Evolutionary conservation across 2,329 filamentous ascomycete species (phyloP).

Genomic region (Colletotrichum sublineola): DNA sequence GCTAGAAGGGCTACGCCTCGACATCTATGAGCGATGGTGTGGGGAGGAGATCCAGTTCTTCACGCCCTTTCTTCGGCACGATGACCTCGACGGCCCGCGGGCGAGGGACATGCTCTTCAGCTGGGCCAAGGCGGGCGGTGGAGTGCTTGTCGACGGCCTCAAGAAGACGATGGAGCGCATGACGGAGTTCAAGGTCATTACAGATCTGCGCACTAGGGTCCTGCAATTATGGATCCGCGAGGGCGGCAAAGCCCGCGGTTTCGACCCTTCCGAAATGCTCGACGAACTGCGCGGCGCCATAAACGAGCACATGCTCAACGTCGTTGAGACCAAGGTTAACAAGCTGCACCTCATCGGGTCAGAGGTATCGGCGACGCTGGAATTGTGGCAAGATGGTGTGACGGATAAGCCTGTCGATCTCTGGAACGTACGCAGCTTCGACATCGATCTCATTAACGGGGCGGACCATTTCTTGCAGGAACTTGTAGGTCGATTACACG

Average conservation of each 20-base stretch:
- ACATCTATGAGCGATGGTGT: slow-evolving; percentile 84
- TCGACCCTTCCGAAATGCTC: slow-evolving; percentile 77
- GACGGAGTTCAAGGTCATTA: slow-evolving; percentile 76
- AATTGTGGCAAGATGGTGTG: slow-evolving; percentile 68
- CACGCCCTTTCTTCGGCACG: slow-evolving; percentile 87
- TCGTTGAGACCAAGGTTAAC: slow-evolving; percentile 73
- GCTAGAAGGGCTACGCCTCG: slow-evolving; percentile 80
- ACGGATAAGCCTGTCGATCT: slow-evolving; percentile 67
- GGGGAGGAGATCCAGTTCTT: slow-evolving; percentile 86
- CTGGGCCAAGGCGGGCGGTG: slow-evolving; percentile 74
- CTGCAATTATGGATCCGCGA: slow-evolving; percentile 82
- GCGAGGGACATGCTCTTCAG: slow-evolving; percentile 70
- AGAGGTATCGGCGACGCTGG: slow-evolving; percentile 72
- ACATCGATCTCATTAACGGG: slow-evolving; percentile 74
- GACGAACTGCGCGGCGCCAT: slow-evolving; percentile 76
- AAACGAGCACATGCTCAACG: slow-evolving; percentile 74
- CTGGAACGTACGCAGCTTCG: slow-evolving; percentile 76
- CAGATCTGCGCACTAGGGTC: slow-evolving; percentile 77
- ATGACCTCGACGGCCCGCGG: slow-evolving; percentile 75
- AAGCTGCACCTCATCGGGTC: slow-evolving; percentile 75
- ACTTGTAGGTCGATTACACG: slow-evolving; percentile 78
- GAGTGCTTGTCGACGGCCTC: slow-evolving; percentile 72
- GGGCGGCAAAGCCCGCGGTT: slow-evolving; percentile 72
- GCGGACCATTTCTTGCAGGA: slow-evolving; percentile 77
- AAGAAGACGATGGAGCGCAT: slow-evolving; percentile 70